Evolutionary conservation across 495 filamentous ascomycete genomes (phyloP), one percentile per base, ranked within the genome.

Genomic region (Bacidia rubella): DNA sequence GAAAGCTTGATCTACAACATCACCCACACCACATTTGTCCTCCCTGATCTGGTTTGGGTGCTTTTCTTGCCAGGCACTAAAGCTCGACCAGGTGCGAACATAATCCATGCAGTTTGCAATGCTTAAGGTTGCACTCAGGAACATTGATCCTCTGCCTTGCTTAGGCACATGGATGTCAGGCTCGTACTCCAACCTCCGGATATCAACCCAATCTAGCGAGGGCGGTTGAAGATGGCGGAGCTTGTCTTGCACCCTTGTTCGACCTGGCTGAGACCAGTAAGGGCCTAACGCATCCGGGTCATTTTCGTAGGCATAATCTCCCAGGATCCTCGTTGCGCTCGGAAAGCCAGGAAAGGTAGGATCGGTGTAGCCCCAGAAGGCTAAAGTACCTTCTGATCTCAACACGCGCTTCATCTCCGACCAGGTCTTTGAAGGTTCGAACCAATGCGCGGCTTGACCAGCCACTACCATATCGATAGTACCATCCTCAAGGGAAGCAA

Each of bases 391-490:
- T 20, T 73, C 74, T 2, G 57, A 62, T 41, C 74, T 68, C 3
- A 83, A 55, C 1, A 79, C 68, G 7, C 74, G 65, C 11, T 64
- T 64, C 49, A 84, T 65, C 51, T 78, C 77, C 3, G 68, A 68
- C 72, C 76, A 83, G 9, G 73, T 66, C 20, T 63, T 63, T 10
- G 48, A 32, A 55, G 74, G 74, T 54, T 80, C 68, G 60, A 84
- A 82, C 80, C 79, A 84, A 59, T 83, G 80, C 56, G 76, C 80
- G 15, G 78, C 76, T 56, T 84, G 77, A 2, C 71, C 80, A 3
- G 79, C 70, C 10, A 80, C 72, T 3, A 74, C 73, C 61, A 78
- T 68, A 56, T 83, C 81, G 9, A 79, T 63, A 3, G 58, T 68
- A 7, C 60, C 63, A 43, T 76, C 71, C 5, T 60, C 29, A 2